Conservation (phyloP, 768 basidiomycete species). For the Dentipellis fragilis region DNA sequence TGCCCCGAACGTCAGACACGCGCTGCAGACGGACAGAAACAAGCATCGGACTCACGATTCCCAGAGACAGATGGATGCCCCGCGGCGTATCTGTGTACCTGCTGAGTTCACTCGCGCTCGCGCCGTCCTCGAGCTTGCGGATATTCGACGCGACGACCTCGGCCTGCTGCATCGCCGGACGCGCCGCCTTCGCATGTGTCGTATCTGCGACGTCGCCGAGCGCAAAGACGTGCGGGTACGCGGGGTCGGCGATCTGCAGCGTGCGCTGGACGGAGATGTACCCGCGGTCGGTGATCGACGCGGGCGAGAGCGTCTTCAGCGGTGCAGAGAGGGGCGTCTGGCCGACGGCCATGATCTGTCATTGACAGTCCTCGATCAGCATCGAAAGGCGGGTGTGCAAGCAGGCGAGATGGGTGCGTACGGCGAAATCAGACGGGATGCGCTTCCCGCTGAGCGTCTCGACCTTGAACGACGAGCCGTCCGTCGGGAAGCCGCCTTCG, state of each 20-base stretch:
- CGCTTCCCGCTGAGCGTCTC: constrained; percentile 10
- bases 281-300: constrained; percentile 7
- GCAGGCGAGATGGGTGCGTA: not conserved
- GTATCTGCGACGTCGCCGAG: constrained; percentile 20
- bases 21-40: not conserved
- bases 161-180: constrained; percentile 16
- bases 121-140: constrained; percentile 4
- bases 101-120: not conserved
- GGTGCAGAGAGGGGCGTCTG: constrained; percentile 19
- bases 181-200: constrained; percentile 17
- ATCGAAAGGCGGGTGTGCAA: not conserved
- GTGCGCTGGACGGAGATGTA: constrained; percentile 19
- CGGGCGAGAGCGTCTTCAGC: constrained; percentile 17
- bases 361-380: not conserved
- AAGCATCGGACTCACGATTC: constrained; percentile 8
- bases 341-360: constrained; percentile 23
- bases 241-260: constrained; percentile 15
- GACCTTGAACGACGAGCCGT: constrained; percentile 12
- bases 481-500: constrained; percentile 17
- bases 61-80: constrained; percentile 18
- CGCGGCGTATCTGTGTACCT: not conserved
- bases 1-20: not conserved
- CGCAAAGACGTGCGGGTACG: constrained; percentile 15
- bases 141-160: constrained; percentile 16
- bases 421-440: constrained; percentile 15